Evolutionary conservation across 106 monocot genomes (phyloP).

Genomic region (Dendrobium catenatum): DNA sequence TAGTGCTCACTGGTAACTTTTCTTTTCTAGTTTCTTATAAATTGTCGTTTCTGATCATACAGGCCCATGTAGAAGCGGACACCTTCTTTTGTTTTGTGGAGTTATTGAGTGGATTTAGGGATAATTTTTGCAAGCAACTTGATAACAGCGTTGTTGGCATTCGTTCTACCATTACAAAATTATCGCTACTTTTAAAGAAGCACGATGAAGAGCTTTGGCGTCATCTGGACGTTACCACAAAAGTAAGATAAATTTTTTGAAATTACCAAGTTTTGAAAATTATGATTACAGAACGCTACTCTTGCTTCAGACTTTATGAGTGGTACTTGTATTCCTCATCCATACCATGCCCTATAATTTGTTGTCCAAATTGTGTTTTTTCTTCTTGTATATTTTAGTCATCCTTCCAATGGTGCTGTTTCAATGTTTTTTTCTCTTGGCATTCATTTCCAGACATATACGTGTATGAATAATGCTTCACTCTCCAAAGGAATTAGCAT

Average conservation of each 20-base stretch:
- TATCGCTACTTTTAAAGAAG: conserved; percentile 23
- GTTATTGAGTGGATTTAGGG: conserved; percentile 23
- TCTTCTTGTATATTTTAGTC: neutral
- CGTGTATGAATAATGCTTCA: neutral
- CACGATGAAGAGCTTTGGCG: conserved; percentile 33
- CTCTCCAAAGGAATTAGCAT: no score
- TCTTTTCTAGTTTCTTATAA: neutral
- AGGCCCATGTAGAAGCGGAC: conserved; percentile 29
- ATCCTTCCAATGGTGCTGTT: neutral
- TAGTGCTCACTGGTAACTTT: neutral
- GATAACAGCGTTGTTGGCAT: conserved; percentile 29
- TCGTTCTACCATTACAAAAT: conserved; percentile 17
- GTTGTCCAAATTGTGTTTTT: neutral
- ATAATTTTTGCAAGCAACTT: conserved; percentile 32
- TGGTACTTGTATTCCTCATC: neutral
- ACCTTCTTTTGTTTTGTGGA: conserved; percentile 33
- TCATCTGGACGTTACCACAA: conserved; percentile 29
- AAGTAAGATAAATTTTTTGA: conserved; percentile 4
- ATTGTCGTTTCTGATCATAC: neutral
- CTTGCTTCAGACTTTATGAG: no score
- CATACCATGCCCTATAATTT: neutral
- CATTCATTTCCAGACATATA: neutral
- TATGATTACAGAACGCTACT: neutral
- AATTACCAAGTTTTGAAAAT: neutral
- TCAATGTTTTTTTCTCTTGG: neutral